Evolutionary conservation across 441 rosid genomes (phyloP), one percentile per base, ranked within the genome.

Genomic region (Omphalea diandra): DNA sequence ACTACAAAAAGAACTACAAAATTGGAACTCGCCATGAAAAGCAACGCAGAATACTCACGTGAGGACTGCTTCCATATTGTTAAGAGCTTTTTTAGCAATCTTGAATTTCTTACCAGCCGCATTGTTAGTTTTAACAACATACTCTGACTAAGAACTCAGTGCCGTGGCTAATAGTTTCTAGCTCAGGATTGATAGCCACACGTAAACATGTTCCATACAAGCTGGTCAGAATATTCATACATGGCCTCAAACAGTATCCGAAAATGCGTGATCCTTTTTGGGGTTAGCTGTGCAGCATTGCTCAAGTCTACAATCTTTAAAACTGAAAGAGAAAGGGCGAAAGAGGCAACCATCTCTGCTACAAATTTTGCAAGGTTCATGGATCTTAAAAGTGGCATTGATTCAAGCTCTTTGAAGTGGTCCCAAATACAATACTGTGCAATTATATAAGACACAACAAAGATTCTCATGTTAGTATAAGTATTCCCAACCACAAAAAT

Each of bases 351-450:
- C 87, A 94, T 88, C 79, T 94, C 98, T 1, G 90, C 90, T 41
- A 85, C 84, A 35, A 94, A 90, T 74, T 87, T 91, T 11, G 96
- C 97, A 22, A 90, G 84, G 81, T 94, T 86, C 97, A 94, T 85
- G 24, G 97, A 90, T 78, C 97, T 86, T 65, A 69, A 66, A 58
- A 90, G 92, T 26, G 80, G 82, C 90, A 83, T 84, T 1, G 91
- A 76, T 68, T 90, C 92, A 61, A 90, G 81, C 86, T 87, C 92
- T 59, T 86, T 91, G 72, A 86, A 91, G 69, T 88, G 95, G 76
- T 94, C 98, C 95, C 97, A 88, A 12, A 91, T 68, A 75, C 97
- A 90, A 78, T 68, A 88, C 97, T 94, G 92, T 69, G 59, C 50
- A 53, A 60, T 17, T 66, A 83, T 7, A 52, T 3, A 10, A 27